A percentile compares a stretch with the other conserved stretches of the same genome.
These are phyloP conservation scores for Arthrinium phaeospermum DNA, from an alignment of 2,329 filamentous ascomycete genomes.

Conservation along the genomic window DNA sequence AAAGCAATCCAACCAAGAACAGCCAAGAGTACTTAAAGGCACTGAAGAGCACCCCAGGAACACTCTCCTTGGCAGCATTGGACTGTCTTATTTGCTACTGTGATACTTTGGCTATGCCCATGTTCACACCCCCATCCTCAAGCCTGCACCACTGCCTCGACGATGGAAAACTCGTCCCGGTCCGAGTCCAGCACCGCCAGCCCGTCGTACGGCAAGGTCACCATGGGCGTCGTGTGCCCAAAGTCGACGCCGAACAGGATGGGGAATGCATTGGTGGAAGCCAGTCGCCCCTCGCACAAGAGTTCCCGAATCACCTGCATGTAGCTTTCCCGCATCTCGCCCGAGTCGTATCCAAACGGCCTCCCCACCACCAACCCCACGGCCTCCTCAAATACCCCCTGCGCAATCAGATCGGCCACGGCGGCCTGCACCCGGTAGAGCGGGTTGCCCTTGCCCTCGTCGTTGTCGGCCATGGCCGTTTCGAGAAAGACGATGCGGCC, in stretches of 20 bases:
- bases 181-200: constrained; percentile 46
- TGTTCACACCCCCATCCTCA: background rate
- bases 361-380: constrained; percentile 49
- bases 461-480: constrained; percentile 43
- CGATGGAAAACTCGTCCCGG: constrained; percentile 42
- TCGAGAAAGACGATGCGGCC: constrained; percentile 48
- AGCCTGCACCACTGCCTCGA: constrained; percentile 29
- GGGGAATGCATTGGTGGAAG: constrained; percentile 40
- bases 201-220: constrained; percentile 47
- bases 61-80: no score
- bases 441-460: constrained; percentile 30
- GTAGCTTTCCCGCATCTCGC: constrained; percentile 36
- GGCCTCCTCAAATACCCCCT: constrained; percentile 48
- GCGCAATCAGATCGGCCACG: constrained; percentile 48
- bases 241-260: constrained; percentile 50
- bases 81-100: no score
- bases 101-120: no score
- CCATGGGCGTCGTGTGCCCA: constrained; percentile 48
- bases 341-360: constrained; percentile 46
- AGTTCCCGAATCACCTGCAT: constrained; percentile 38
- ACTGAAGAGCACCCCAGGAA: no score
- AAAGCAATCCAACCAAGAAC: no score
- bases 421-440: constrained; percentile 39
- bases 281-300: constrained; percentile 43
- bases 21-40: no score